These are phyloP conservation scores for Termitomyces titanicus DNA, from an alignment of 768 basidiomycete genomes.

Conservation along the genomic window DNA sequence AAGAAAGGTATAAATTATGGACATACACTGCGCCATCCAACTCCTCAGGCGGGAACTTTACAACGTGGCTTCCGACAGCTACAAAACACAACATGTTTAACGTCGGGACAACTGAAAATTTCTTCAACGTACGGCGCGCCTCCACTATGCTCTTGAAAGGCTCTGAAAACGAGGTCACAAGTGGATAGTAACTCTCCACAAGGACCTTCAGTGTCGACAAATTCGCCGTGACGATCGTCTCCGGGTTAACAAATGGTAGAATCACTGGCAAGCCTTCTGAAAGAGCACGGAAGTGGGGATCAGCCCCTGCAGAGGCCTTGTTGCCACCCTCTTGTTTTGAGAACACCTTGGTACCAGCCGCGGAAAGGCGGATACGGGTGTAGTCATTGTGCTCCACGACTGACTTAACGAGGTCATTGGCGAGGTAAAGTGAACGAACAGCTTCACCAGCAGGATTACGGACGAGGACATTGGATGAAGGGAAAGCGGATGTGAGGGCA, in stretches of 20 bases:
- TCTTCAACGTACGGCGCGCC: constrained; percentile 44
- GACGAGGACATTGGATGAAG: constrained; percentile 73
- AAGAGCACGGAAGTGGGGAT: constrained; percentile 71
- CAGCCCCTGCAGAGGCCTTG: constrained; percentile 34
- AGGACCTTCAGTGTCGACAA: constrained; percentile 58
- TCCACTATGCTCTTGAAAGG: constrained; percentile 55
- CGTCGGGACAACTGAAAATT: constrained; percentile 1
- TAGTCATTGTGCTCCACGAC: constrained; percentile 82
- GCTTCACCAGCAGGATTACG: constrained; percentile 76
- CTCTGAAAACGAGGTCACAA: constrained; percentile 59
- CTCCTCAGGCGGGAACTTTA: constrained; percentile 59
- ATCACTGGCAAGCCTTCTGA: constrained; percentile 84
- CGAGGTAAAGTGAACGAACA: constrained; percentile 82
- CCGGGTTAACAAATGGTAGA: constrained; percentile 73
- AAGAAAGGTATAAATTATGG: neutral
- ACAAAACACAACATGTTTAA: neutral
- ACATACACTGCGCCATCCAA: constrained; percentile 54
- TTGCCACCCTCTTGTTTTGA: constrained; percentile 80
- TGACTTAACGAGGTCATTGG: constrained; percentile 80
- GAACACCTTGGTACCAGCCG: constrained; percentile 93
- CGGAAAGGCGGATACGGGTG: constrained; percentile 78
- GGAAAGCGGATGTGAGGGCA: constrained; percentile 68
- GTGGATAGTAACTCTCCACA: constrained; percentile 77
- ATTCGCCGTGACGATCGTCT: constrained; percentile 56
- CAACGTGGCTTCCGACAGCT: constrained; percentile 73